phyloP scores from a whole-genome alignment of 805 yeast species.

The Ogataea naganishii region DNA sequence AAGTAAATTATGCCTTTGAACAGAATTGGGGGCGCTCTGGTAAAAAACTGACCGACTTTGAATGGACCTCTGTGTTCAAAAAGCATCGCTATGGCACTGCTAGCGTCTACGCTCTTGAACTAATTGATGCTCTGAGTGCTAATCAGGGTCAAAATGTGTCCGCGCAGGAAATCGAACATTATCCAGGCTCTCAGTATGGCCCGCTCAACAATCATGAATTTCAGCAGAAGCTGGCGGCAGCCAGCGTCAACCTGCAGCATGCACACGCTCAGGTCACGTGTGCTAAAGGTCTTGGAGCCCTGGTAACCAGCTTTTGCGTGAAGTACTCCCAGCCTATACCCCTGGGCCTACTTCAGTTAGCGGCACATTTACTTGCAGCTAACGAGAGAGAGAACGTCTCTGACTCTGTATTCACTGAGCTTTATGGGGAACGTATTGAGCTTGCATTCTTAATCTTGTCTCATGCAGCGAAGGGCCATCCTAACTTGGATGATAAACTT shows the following conservation, averaged over 20 bases:
- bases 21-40: slow-evolving; percentile 32
- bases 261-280: slow-evolving; percentile 59
- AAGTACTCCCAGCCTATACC: slow-evolving; percentile 22
- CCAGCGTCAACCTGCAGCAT: slow-evolving; percentile 56
- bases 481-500: slow-evolving; percentile 23
- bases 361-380: slow-evolving; percentile 40
- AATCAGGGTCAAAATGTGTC: too few relatives aligned
- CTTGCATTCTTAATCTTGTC: slow-evolving; percentile 49
- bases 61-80: slow-evolving; percentile 34
- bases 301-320: slow-evolving; percentile 58
- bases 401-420: slow-evolving; percentile 35
- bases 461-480: slow-evolving; percentile 6
- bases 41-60: slow-evolving; percentile 41
- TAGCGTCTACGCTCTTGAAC: slow-evolving; percentile 47
- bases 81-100: slow-evolving; percentile 42
- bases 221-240: slow-evolving; percentile 41
- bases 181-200: too few relatives aligned
- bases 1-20: slow-evolving; percentile 36
- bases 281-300: slow-evolving; percentile 72
- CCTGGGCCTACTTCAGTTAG: slow-evolving; percentile 23
- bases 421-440: slow-evolving; percentile 58
- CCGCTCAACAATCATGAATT: slow-evolving; percentile 48
- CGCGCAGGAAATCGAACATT: slow-evolving; percentile 31
- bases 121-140: slow-evolving; percentile 59
- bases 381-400: slow-evolving; percentile 45